Conservation (phyloP, 345 rosid genomes). For the Salix suchowensis region DNA sequence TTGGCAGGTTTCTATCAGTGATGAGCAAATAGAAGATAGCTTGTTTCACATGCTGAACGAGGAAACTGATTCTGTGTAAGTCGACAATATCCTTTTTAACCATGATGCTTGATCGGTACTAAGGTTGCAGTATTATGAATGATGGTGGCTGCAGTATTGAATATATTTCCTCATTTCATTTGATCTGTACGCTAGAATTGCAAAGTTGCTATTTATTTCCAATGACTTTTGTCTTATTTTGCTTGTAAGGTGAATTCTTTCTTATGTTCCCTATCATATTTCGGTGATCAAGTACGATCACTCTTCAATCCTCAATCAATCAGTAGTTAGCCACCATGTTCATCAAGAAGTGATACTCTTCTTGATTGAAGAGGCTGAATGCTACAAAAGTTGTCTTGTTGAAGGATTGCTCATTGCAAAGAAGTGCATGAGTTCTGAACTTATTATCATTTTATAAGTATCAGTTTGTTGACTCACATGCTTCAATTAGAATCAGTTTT, state of each 20-base stretch:
- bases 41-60: conserved; percentile 86
- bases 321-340: too few relatives aligned
- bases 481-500: too few relatives aligned
- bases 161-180: not conserved
- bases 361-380: too few relatives aligned
- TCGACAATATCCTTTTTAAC: conserved; percentile 11
- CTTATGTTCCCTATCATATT: not conserved
- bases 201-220: not conserved
- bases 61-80: conserved; percentile 97
- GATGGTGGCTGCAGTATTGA: too few relatives aligned
- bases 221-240: not conserved
- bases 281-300: not conserved
- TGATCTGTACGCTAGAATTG: not conserved
- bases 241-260: not conserved
- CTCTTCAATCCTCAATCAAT: not conserved
- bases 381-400: too few relatives aligned
- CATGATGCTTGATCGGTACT: not conserved
- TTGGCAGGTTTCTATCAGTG: conserved; percentile 68
- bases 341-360: too few relatives aligned
- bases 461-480: too few relatives aligned
- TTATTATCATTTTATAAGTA: too few relatives aligned
- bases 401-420: too few relatives aligned
- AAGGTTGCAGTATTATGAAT: not conserved
- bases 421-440: too few relatives aligned
- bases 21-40: conserved; percentile 80